Base-by-base conservation (phyloP, 2,329 filamentous ascomycete genomes). In the Aspergillus novofumigatus region DNA sequence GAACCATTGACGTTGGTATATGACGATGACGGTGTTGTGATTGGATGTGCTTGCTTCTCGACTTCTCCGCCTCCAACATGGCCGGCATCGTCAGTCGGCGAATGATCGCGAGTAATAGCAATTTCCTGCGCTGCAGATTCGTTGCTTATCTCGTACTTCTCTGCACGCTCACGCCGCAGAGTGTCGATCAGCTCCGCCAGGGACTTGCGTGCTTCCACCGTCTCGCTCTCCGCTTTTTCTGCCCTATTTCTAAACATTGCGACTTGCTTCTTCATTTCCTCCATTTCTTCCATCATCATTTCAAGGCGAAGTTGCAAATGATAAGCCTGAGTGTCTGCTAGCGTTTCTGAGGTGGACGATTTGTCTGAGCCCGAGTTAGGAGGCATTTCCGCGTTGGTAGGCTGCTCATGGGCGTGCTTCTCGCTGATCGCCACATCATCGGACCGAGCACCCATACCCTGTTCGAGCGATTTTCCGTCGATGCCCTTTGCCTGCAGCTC, bases 101-200 rank as follows among this genome's bases (percentile, higher is more conserved):
- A 23, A 47, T 10, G 1, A 10, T 47, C 23, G 11, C 21, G 9
- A 25, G 11, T 26, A 25, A 47, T 25, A 23, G 41, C 3, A 14
- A 11, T 23, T 3, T 47, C 51, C n/a, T 56, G 55, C 44, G 44
- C 20, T 48, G 55, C 51, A 20, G 56, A 23, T 53, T 70, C 69
- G 23, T 66, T 54, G 50, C 75, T 75, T 74, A 75, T 63, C 75
- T 78, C 61, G 70, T 76, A 29, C 78, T 81, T 62, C 83, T 84
- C 64, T 86, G 85, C 64, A 38, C 73, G 74, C 59, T 92, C 86
- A 65, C 80, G 81, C 53, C 92, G 85, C 55, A 97, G 88, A 63
- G 88, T 87, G 65, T 90, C 81, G 11, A 97, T 87, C 91, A 97
- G 94, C 69, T 96, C 90, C 1, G 89, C 87, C 48, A 99, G 77